Base-by-base conservation (phyloP, 306 rosid species). In the Rosa rugosa region DNA sequence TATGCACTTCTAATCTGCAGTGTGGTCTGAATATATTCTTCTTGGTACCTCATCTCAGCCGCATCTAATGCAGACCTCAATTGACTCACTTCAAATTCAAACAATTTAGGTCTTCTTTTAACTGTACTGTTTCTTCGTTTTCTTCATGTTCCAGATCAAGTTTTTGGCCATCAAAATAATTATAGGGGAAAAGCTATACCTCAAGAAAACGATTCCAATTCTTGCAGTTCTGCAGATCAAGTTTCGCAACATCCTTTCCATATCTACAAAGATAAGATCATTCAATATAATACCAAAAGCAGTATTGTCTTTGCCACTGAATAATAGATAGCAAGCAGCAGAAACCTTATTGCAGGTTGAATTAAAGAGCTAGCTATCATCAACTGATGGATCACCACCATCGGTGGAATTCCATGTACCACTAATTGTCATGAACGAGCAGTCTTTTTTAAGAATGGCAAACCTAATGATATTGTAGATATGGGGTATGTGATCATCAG, bases 351-450 rank as follows among this genome's bases (percentile, higher is more conserved):
- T 25, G 92, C 97, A 31, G 97, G 91, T 79, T 71, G 91, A 81
- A 89, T 80, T 81, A 94, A 80, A 75, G 34, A 31, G 34, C 34
- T 89, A 85, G 66, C 68, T 81, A 84, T 86, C 89, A 82, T 87
- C 99, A 86, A 79, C 47, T 75, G 97, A 89, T 59, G 97, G 99
- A 84, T 92, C 93, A 41, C 83, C 88, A 31, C 97, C 99, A 75
- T 94, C 99, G 66, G 82, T 81, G 65, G 97, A 81, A 82, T 87
- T 79, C 93, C 99, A 94, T 20, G 88, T 93, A 57, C 97, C 99
- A 80, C 99, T 97, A 86, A 94, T 87, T 77, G 97, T 92, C 92
- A 89, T 86, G 82, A 89, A 85, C 50, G 97, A 82, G 75, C 86
- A 95, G 69, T 91, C 97, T 89, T 88, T 94, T 88, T 84, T 94